phyloP scores from a whole-genome alignment of 495 filamentous ascomycete genomes.

The Echria macrotheca region DNA sequence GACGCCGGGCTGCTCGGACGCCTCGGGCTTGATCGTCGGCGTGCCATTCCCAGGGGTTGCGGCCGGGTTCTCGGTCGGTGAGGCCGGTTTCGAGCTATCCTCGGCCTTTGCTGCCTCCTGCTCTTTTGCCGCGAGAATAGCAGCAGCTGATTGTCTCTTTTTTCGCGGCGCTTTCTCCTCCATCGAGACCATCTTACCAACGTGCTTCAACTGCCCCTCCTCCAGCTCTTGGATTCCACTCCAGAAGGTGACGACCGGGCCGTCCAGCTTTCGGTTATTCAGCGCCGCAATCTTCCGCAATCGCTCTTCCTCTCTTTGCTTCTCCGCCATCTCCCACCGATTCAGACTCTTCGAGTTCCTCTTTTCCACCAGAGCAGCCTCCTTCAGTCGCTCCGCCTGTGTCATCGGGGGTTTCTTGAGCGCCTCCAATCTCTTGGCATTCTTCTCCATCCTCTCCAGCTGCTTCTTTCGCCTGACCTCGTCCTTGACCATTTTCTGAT shows the following conservation, averaged over 20 bases:
- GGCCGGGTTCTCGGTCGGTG: slow-evolving; percentile 16
- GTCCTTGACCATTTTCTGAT: slow-evolving; percentile 75
- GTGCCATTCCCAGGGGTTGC: slow-evolving; percentile 11
- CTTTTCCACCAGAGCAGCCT: slow-evolving; percentile 78
- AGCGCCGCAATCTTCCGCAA: slow-evolving; percentile 74
- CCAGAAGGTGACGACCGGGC: slow-evolving; percentile 88
- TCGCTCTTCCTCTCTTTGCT: slow-evolving; percentile 75
- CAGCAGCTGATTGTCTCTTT: slow-evolving; percentile 39
- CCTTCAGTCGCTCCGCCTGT: slow-evolving; percentile 77
- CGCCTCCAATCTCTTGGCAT: slow-evolving; percentile 70
- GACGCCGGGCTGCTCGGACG: slow-evolving; percentile 3
- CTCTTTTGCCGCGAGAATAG: slow-evolving; percentile 23
- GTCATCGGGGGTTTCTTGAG: slow-evolving; percentile 75
- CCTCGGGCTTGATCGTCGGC: slow-evolving; percentile 18
- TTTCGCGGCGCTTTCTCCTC: slow-evolving; percentile 45
- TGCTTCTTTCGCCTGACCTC: slow-evolving; percentile 74
- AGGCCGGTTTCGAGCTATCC: slow-evolving; percentile 13
- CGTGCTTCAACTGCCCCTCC: slow-evolving; percentile 68
- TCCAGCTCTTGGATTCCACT: slow-evolving; percentile 77
- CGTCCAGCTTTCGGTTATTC: slow-evolving; percentile 77
- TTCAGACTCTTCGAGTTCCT: slow-evolving; percentile 87
- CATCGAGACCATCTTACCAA: slow-evolving; percentile 63
- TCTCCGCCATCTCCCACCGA: slow-evolving; percentile 89
- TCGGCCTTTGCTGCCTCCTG: slow-evolving; percentile 23
- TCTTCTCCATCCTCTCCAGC: slow-evolving; percentile 80